Percentiles rank a stretch among this genome's conserved stretches.
Evolutionary conservation across 805 yeast genomes (phyloP).

Genomic region (Lipomyces sp.): DNA sequence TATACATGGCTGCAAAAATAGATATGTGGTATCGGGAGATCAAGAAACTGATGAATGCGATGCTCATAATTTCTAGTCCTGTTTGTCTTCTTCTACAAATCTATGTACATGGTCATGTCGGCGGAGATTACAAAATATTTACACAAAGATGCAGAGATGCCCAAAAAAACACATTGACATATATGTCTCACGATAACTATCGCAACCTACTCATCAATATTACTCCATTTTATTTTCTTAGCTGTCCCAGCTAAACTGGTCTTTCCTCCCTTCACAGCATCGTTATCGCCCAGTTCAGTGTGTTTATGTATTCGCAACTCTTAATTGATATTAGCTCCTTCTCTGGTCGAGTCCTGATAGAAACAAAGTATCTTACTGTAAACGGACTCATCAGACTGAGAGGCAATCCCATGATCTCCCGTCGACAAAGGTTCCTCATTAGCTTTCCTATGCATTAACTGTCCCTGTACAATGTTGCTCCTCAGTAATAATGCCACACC

Average conservation of each 20-base stretch:
- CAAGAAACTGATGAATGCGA: no score
- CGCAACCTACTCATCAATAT: neutral
- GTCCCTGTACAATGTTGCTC: constrained; percentile 86
- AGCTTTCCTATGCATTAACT: constrained; percentile 31
- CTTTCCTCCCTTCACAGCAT: constrained; percentile 57
- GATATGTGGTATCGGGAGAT: no score
- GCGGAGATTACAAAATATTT: neutral
- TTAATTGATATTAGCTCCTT: neutral
- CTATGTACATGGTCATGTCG: neutral
- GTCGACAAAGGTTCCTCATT: neutral
- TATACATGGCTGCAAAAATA: no score
- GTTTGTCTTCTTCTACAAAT: neutral
- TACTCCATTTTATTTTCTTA: constrained; percentile 23
- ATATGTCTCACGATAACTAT: neutral
- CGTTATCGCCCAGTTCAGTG: constrained; percentile 92
- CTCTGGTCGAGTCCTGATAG: neutral
- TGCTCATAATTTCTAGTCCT: no score
- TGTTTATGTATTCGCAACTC: constrained; percentile 68
- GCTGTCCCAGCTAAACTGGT: constrained; percentile 31
- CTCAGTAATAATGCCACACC: constrained; percentile 74
- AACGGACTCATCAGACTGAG: constrained; percentile 10
- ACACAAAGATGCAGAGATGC: neutral
- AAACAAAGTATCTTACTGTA: constrained; percentile 31
- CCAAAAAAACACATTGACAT: neutral
- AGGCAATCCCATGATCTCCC: neutral